A percentile compares a stretch with the other conserved stretches of the same genome.
Evolutionary conservation across 306 rosid genomes (phyloP).

Genomic region (Cicer yamashitae): DNA sequence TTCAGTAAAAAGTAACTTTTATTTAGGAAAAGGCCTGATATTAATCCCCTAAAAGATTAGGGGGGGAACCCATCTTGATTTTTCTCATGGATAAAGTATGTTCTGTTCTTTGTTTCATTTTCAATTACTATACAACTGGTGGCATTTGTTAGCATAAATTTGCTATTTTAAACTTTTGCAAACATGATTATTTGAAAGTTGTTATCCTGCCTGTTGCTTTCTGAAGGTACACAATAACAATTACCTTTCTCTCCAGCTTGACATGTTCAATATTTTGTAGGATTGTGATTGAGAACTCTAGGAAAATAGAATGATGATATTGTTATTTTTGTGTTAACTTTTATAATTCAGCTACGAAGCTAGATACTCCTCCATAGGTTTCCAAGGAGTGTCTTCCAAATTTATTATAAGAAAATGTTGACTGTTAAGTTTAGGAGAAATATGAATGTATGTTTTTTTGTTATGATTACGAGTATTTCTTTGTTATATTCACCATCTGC

Average conservation of each 20-base stretch:
- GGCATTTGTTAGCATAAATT: neutral
- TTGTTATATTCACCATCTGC: neutral
- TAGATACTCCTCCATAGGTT: neutral
- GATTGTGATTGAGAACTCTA: neutral
- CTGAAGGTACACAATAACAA: neutral
- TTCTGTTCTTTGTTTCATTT: slow-evolving; percentile 4
- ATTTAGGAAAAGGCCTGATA: neutral
- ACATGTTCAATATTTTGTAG: slow-evolving; percentile 20
- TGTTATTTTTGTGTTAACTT: slow-evolving; percentile 9
- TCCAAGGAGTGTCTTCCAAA: neutral
- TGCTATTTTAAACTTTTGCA: neutral
- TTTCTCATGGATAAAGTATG: slow-evolving; percentile 1
- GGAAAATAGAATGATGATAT: neutral
- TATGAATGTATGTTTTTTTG: neutral
- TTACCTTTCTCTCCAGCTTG: neutral
- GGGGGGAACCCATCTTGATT: neutral
- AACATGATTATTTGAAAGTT: slow-evolving; percentile 4
- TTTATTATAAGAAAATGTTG: neutral
- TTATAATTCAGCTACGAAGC: neutral
- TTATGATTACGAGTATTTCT: neutral
- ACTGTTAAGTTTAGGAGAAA: neutral
- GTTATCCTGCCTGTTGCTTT: neutral
- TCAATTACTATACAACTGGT: neutral
- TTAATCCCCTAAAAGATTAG: neutral
- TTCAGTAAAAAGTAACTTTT: neutral